Percentiles rank a stretch among this genome's conserved stretches.
These are phyloP conservation scores for Limnanthes douglasii DNA, from an alignment of 345 rosid genomes.

Conservation along the genomic window DNA sequence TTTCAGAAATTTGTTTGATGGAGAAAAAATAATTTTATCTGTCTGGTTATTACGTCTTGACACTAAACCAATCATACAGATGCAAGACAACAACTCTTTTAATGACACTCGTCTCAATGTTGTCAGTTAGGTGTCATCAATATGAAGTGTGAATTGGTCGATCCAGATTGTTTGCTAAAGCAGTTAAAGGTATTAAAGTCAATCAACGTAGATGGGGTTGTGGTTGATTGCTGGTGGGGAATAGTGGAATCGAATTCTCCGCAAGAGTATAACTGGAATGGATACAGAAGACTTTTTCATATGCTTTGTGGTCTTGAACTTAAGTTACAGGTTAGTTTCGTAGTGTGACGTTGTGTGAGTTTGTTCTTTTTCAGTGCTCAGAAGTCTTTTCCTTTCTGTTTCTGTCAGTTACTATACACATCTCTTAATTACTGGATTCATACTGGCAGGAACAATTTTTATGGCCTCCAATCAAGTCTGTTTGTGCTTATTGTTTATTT, in stretches of 20 bases:
- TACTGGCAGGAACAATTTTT: too few species aligned
- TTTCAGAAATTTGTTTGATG: not conserved
- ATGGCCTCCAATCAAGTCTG: too few species aligned
- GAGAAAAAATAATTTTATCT: too few species aligned
- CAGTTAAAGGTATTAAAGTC: constrained; percentile 73
- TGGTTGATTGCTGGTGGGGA: constrained; percentile 99
- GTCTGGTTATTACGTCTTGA: too few species aligned
- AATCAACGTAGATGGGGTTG: constrained; percentile 65
- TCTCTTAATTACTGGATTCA: too few species aligned
- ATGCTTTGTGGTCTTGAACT: constrained; percentile 72
- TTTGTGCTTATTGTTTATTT: too few species aligned
- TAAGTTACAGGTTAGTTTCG: constrained; percentile 62
- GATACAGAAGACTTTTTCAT: constrained; percentile 70
- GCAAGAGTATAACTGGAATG: constrained; percentile 86
- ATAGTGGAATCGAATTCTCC: constrained; percentile 89
- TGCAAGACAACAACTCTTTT: too few species aligned
- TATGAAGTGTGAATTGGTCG: constrained; percentile 83
- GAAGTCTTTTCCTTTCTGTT: constrained; percentile 1
- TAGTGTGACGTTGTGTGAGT: not conserved
- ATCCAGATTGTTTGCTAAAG: constrained; percentile 71
- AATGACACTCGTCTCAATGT: constrained; percentile 7
- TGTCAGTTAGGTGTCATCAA: constrained; percentile 81
- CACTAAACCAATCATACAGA: too few species aligned
- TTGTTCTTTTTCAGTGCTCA: constrained; percentile 1
- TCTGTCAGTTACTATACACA: too few species aligned